Evolutionary conservation across 352 stramenopile species (phyloP), one percentile per base, ranked within the genome.

Genomic region (Globisporangium barbulae): DNA sequence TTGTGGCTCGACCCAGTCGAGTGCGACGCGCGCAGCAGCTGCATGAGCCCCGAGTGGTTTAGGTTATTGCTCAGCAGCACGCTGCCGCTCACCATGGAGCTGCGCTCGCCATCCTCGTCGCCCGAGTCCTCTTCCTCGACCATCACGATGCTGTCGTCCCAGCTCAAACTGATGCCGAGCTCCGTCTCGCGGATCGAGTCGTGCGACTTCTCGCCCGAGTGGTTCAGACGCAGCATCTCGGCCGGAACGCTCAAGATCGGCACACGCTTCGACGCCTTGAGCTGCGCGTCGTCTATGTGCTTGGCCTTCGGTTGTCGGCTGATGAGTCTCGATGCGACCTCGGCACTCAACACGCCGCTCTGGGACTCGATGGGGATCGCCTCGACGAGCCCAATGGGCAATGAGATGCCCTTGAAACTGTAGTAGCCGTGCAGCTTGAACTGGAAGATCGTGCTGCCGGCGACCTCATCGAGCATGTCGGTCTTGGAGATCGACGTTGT

Each of bases 111-210:
- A 0, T 63, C 52, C 21, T 75, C 69, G 28, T 65, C 57, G 53
- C 58, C 61, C n/a, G 71, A 79, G 44, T 89, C 81, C 10, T 68
- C 59, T n/a, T 81, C 73, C 49, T 93, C 84, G 21, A 88, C 84
- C 37, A 93, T 81, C 58, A 86, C 76, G 61, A 93, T 88, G 39
- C 71, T 82, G 35, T 93, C 84, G 63, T 91, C 77, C 80, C 80
- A 90, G 25, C 80, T 88, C 10, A 83, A 52, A n/a, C 75, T 79
- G 25, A 88, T 75, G 48, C 87, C 82, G 10, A 86, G 73, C 63
- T 95, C 87, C 9, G 87, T 95, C 64, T 95, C 84, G 49, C 87
- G 84, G 65, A 95, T 95, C 35, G 84, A 92, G 52, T 92, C 81
- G 50, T 89, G 83, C 42, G 81, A 75, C 22, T 79, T 75, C 62